phyloP scores from a whole-genome alignment of 2,329 filamentous ascomycete species.

The Pseudogymnoascus sp. region DNA sequence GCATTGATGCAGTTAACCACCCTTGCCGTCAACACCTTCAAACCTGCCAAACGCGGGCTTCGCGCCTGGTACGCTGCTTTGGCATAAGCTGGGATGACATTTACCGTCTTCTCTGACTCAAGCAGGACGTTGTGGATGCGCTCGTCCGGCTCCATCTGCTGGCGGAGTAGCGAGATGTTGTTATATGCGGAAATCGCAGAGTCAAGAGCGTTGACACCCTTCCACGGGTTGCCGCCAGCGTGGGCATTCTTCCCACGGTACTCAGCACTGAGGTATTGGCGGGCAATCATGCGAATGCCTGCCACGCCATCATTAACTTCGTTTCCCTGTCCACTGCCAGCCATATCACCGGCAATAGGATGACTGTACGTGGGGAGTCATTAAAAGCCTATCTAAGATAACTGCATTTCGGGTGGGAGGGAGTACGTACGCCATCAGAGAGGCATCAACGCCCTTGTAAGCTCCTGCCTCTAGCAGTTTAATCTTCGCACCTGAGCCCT shows the following conservation, averaged over 20 bases:
- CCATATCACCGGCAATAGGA: neutral
- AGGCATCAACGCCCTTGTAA: conserved; percentile 33
- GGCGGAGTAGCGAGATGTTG: conserved; percentile 44
- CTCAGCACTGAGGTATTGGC: conserved; percentile 40
- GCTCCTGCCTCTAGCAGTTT: conserved; percentile 38
- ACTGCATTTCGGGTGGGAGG: neutral
- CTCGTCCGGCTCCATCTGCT: conserved; percentile 47
- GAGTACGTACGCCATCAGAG: conserved; percentile 35
- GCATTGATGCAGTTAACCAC: conserved; percentile 41
- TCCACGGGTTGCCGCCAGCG: conserved; percentile 50
- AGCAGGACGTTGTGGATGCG: conserved; percentile 43
- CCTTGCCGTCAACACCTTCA: conserved; percentile 34
- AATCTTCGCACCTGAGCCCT: conserved; percentile 35
- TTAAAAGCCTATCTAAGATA: neutral
- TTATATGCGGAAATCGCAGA: conserved; percentile 45
- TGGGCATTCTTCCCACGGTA: conserved; percentile 50
- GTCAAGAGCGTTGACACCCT: conserved; percentile 53
- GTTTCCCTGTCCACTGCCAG: neutral
- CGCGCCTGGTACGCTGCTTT: conserved; percentile 39
- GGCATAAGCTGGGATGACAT: conserved; percentile 48
- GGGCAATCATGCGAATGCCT: conserved; percentile 44
- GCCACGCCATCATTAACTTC: neutral
- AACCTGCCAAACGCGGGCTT: conserved; percentile 34
- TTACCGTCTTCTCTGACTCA: conserved; percentile 45
- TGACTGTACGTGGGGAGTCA: neutral